Evolutionary conservation across 1,284 basidiomycete species (phyloP), one percentile per base, ranked within the genome.

Genomic region (Pholiota adiposa): DNA sequence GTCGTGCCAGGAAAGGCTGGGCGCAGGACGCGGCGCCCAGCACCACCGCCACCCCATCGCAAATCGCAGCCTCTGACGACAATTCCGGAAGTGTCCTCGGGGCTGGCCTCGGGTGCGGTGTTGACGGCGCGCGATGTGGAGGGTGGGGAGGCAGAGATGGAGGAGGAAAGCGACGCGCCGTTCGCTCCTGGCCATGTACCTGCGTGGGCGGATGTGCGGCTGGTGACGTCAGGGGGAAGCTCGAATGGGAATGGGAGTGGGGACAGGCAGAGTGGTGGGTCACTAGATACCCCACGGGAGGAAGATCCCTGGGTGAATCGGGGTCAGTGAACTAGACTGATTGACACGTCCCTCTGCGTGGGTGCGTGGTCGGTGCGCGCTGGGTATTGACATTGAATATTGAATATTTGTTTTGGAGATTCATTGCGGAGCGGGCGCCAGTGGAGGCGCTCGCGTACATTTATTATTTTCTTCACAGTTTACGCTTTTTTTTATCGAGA

Each of bases 251-350:
- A n/a, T 31, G 18, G 25, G 27, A n/a, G 19, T 23, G 25, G 51
- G 16, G 25, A 12, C 40, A n/a, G 16, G 4, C 12, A 12, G 36
- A 38, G 36, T 12, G 31, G 31, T 12, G 33, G 25, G 9, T 12
- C 9, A 5, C 14, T 5, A n/a, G 6, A 8, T 18, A 31, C 18
- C 12, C 19, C 18, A 33, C 31, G 36, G 29, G 19, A 44, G 31
- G 43, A 55, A 4, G 54, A 55, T 44, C 54, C 54, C 18, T 55
- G 54, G 54, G 23, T 33, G 16, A 36, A 48, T 33, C 54, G 54
- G 16, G 54, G 18, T 8, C 46, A 43, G 21, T 8, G 23, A 27
- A 12, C 23, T 11, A 23, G 12, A 46, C 25, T 27, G 43, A 23
- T 18, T 27, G 23, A 23, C n/a, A 1, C 44, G 21, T 11, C 23